Evolutionary conservation across 495 filamentous ascomycete species (phyloP).

Genomic region (Tetracladium setigerum): DNA sequence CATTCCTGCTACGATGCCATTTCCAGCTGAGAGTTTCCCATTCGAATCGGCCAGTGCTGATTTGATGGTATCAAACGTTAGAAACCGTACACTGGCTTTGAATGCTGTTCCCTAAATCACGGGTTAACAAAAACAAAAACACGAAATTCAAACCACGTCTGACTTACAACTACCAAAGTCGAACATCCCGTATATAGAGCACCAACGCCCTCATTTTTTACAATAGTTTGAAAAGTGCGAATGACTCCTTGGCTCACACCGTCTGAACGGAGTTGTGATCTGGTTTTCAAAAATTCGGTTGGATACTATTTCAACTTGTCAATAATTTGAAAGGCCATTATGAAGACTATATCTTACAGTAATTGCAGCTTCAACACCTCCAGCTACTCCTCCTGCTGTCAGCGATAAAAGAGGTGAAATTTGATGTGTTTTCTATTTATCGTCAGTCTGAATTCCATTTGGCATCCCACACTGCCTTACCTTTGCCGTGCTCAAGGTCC

Average conservation of each 20-base stretch:
- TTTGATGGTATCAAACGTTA: constrained; percentile 60
- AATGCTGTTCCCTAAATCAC: constrained; percentile 26
- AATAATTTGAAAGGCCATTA: neutral
- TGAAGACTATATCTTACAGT: constrained; percentile 1
- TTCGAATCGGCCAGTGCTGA: constrained; percentile 40
- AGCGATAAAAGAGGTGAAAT: neutral
- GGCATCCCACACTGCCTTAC: neutral
- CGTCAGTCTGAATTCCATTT: neutral
- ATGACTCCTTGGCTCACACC: neutral
- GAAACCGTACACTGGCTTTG: constrained; percentile 58
- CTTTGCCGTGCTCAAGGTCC: neutral
- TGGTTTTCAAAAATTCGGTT: constrained; percentile 9
- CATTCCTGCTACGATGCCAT: constrained; percentile 54
- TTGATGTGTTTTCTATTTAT: neutral
- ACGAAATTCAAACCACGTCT: too few relatives aligned
- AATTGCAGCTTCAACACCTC: constrained; percentile 4
- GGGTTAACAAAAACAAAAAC: too few relatives aligned
- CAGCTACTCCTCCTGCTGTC: constrained; percentile 7
- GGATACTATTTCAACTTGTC: constrained; percentile 3
- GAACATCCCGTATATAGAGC: constrained; percentile 8
- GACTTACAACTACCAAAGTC: constrained; percentile 1
- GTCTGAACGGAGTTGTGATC: neutral
- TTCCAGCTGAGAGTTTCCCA: constrained; percentile 25
- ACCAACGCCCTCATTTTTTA: neutral
- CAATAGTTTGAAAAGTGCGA: neutral